Evolutionary conservation across 495 filamentous ascomycete species (phyloP), one percentile per base, ranked within the genome.

Genomic region (Trichocladium antarcticum): DNA sequence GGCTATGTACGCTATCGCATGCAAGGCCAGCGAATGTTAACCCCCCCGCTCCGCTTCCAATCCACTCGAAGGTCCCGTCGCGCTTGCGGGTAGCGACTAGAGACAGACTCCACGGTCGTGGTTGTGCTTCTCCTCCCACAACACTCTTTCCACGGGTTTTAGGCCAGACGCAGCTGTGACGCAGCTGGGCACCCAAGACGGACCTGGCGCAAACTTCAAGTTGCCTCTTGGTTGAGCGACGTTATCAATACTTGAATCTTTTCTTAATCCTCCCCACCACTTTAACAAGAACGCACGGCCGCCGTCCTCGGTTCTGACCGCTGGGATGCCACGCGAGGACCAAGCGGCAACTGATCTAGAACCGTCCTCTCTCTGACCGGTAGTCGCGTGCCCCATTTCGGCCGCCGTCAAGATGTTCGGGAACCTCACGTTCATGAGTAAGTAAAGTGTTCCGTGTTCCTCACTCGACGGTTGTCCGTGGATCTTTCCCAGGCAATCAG

Each of bases 381-480:
- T 45, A 19, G 31, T 10, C 31, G 9, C 8, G 9, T n/a, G 14
- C 31, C 31, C 5, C 9, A 4, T 3, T 12, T 3, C 40, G 15
- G 19, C 19, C 21, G 3, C 4, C 21, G 38, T 10, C 41, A 59
- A 19, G 27, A 68, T 68, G 66, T 66, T 68, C 51, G 56, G 61
- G 11, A 62, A 52, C 42, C 51, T 69, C 36, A 42, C 57, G 15
- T 57, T 55, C 48, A 53, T 69, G 36, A 54, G 66, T 69, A 58
- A 63, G 66, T 66, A 15, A 21, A 37, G 24, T 22, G 6, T 44
- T 47, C 44, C 41, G 37, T 45, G 15, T 22, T 11, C 11, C 36
- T 1, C 17, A 32, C 37, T 17, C n/a, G 24, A 27, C 24, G 24
- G 24, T 8, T 27, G 24, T 27, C 24, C 8, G 24, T 27, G 24